phyloP scores from a whole-genome alignment of 441 rosid species.

The Jatropha multifida region DNA sequence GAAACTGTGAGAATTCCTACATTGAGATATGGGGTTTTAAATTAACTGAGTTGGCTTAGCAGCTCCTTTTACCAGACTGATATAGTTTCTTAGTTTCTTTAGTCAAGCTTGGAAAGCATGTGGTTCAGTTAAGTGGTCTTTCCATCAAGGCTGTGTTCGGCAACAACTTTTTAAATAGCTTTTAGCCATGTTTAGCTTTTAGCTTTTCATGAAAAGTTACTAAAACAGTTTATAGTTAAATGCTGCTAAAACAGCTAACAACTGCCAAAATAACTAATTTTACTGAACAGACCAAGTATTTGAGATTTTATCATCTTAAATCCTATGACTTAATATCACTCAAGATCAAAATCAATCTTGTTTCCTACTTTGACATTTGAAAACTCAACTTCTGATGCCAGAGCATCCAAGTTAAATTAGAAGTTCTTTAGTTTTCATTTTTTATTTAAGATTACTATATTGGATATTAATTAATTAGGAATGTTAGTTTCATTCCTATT shows the following conservation, averaged over 20 bases:
- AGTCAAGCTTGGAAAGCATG: not conserved
- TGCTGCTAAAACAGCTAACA: too few relatives aligned
- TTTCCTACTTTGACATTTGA: not conserved
- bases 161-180: too few relatives aligned
- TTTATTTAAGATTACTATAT: too few relatives aligned
- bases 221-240: too few relatives aligned
- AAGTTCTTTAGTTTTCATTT: too few relatives aligned
- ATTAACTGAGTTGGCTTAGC: not conserved
- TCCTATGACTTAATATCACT: not conserved
- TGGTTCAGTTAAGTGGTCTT: not conserved
- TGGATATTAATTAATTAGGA: too few relatives aligned
- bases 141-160: too few relatives aligned
- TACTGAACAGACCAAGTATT: not conserved
- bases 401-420: too few relatives aligned
- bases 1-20: not conserved
- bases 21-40: not conserved
- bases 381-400: not conserved
- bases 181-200: too few relatives aligned
- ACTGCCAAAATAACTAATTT: too few relatives aligned
- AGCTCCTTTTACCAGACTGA: constrained; percentile 1
- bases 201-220: too few relatives aligned
- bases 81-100: not conserved
- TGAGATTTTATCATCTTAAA: not conserved
- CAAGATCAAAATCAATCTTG: not conserved
- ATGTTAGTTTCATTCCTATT: too few relatives aligned